Evolutionary conservation across 768 basidiomycete species (phyloP), one percentile per base, ranked within the genome.

Genomic region (Pisolithus albus): DNA sequence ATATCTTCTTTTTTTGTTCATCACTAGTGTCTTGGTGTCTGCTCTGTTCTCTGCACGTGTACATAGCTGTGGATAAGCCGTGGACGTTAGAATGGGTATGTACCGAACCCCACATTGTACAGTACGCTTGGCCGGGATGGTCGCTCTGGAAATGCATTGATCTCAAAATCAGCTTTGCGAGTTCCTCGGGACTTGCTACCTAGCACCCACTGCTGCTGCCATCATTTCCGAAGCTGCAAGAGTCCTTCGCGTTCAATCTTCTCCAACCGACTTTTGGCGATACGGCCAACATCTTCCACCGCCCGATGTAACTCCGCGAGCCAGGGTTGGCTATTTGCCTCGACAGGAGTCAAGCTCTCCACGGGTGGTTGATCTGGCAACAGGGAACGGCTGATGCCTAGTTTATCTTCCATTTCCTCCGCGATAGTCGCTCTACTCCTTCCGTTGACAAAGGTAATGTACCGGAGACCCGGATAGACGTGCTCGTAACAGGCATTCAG

Each of bases 371-470:
- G 32, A 30, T 62, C 47, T 8, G 77, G 65, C 21, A 71, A 76
- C 46, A 80, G 60, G 13, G 79, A 79, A 63, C 78, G 80, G 46
- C 68, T 62, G 13, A 82, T 62, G 4, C 71, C 75, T 32, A 94
- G 70, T 49, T 72, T 73, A 51, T 73, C 74, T 66, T 93, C 89
- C 77, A 96, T 86, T 71, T 93, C 90, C 57, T 81, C 75, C 37
- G 80, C 83, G 58, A 96, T 84, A 43, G 66, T 76, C 32, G 76
- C 77, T 37, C 92, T 74, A 54, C 79, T 79, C 52, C 92, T 78
- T 32, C 90, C 89, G 61, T 92, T 91, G 38, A 95, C 93, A 61
- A 93, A 96, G 5, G 91, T 93, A 69, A 96, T 89, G 62, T 92
- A 95, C 18, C 88, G 77, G 56, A 96, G 64, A 3, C 86, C 83